These are phyloP conservation scores for Cardamine resedifolia DNA, from an alignment of 345 rosid genomes.

Conservation along the genomic window DNA sequence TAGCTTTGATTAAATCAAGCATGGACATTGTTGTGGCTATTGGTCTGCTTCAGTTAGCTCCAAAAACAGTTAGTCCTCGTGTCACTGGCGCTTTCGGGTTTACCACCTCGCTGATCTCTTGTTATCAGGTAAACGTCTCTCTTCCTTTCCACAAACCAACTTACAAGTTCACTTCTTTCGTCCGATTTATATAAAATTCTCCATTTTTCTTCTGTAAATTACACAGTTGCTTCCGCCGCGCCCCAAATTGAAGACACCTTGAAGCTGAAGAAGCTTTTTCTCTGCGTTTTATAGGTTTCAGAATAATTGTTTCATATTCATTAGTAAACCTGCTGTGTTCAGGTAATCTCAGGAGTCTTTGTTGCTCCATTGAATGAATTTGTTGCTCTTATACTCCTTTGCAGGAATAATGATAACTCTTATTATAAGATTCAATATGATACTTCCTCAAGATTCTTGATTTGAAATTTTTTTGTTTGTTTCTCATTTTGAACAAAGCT, in stretches of 20 bases:
- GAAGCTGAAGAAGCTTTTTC: conserved; percentile 28
- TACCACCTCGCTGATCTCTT: conserved; percentile 77
- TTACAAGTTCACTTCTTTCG: conserved; percentile 1
- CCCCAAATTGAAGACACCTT: conserved; percentile 37
- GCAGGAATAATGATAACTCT: conserved; percentile 10
- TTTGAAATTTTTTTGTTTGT: not conserved
- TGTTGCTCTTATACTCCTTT: not conserved
- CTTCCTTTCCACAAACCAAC: not conserved
- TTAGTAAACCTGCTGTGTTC: conserved; percentile 12
- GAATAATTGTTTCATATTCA: conserved; percentile 32
- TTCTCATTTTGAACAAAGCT: not conserved
- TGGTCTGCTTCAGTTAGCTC: conserved; percentile 89
- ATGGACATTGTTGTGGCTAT: conserved; percentile 85
- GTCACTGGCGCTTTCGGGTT: conserved; percentile 90
- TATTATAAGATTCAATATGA: not conserved
- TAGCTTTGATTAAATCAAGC: conserved; percentile 77
- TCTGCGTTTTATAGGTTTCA: conserved; percentile 1
- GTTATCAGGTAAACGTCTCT: conserved; percentile 76
- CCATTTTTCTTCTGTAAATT: conserved; percentile 4
- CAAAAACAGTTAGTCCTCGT: conserved; percentile 85
- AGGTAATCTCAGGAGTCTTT: conserved; percentile 25
- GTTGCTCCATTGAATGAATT: conserved; percentile 22
- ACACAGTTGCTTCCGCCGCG: conserved; percentile 34
- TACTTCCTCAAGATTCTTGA: not conserved
- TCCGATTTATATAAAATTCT: not conserved